Evolutionary conservation across 129 eudicot species (phyloP), one percentile per base, ranked within the genome.

Genomic region (Rutidosis leptorrhynchoides): DNA sequence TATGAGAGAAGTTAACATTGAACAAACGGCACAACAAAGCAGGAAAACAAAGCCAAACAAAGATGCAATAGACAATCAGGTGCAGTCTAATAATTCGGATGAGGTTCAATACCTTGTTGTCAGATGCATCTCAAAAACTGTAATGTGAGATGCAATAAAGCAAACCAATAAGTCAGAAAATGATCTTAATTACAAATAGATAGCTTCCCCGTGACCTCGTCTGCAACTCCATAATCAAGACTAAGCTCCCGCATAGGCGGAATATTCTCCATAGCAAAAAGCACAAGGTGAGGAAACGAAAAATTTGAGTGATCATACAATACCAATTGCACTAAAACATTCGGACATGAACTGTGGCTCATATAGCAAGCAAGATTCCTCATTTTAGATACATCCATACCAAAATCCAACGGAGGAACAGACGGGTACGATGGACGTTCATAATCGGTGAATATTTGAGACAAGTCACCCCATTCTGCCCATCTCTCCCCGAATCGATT

Each of bases 381-480:
- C 90, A 85, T 60, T 71, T 85, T 85, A 14, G 96, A 89, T 33
- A 89, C 96, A 81, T 89, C 96, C 87, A 85, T 79, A 3, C 90
- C 96, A 77, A 81, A 82, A 69, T 84, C 89, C 77, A 88, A 67
- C 10, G 96, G 96, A 19, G 91, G 91, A 65, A 88, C 58, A 0
- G 79, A 63, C 6, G 91, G 96, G 56, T 75, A 68, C 0, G 89
- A 11, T 6, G 96, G 95, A 15, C 77, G 77, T 29, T 67, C 81
- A 63, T 83, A 88, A 30, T 88, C 85, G 3, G 95, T 54, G 20
- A 77, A 83, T 67, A 88, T 74, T 63, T 78, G 84, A 16, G 91
- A 77, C 61, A 92, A 78, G 63, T 92, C 90, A 19, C 96, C 98
- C 98, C 98, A 92, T 77, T 92, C 95, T 15, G 78, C 79, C 98